Percentiles rank a stretch among this genome's conserved stretches.
These are phyloP conservation scores for Obelidium mucronatum DNA, from an alignment of 192 early-diverging fungal genomes.

Conservation along the genomic window DNA sequence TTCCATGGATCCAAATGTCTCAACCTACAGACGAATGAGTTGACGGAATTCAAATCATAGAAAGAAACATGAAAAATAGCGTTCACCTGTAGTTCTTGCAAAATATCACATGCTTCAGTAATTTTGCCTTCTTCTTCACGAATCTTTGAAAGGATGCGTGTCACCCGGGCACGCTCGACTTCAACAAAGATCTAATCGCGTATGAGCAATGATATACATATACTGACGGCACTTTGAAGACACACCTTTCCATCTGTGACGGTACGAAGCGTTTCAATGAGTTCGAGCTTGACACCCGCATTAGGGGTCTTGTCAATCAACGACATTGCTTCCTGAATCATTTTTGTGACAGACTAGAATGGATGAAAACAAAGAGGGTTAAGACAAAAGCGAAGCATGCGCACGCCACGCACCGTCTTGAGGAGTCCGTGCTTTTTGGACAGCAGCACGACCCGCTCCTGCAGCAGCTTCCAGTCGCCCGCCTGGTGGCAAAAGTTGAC, in stretches of 20 bases:
- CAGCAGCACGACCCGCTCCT: conserved; percentile 89
- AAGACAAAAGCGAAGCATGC: not conserved
- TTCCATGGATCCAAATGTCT: conserved; percentile 99
- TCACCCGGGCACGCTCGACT: conserved; percentile 95
- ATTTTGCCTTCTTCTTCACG: conserved; percentile 91
- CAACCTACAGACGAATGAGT: conserved; percentile 68
- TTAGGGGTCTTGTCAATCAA: conserved; percentile 87
- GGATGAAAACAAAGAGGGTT: not conserved
- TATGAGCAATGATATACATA: no score
- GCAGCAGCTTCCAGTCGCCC: conserved; percentile 86
- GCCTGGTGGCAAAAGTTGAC: conserved; percentile 76
- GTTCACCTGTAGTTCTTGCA: conserved; percentile 91
- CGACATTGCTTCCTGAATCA: conserved; percentile 93
- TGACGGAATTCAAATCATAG: conserved; percentile 4
- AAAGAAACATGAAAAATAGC: not conserved
- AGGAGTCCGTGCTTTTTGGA: conserved; percentile 98
- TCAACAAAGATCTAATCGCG: conserved; percentile 99
- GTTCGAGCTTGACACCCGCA: conserved; percentile 82
- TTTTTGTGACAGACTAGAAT: conserved; percentile 85
- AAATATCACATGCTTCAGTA: conserved; percentile 89
- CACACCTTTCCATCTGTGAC: conserved; percentile 97
- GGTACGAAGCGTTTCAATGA: conserved; percentile 91
- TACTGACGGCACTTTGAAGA: not conserved
- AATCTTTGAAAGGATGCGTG: conserved; percentile 87
- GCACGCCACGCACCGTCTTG: conserved; percentile 67